Conservation (phyloP, 106 monocot species). For the Allium sativum region DNA sequence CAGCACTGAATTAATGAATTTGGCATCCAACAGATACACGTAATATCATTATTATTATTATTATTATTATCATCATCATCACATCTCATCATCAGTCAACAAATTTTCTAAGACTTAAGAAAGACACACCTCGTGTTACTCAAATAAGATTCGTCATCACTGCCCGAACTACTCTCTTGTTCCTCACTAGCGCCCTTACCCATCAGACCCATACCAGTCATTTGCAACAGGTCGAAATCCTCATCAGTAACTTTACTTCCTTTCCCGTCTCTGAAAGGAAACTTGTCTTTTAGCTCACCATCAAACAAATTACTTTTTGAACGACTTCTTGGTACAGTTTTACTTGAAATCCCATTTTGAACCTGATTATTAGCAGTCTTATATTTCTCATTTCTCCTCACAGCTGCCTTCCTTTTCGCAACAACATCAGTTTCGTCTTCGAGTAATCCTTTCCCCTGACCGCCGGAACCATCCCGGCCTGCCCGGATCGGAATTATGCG, state of each 20-base stretch:
- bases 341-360: too few species aligned
- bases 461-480: conserved; percentile 4
- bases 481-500: conserved; percentile 29
- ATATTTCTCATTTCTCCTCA: neutral
- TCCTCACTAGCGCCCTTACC: neutral
- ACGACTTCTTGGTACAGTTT: neutral
- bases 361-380: too few species aligned
- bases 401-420: conserved; percentile 33
- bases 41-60: neutral
- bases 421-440: conserved; percentile 93
- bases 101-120: neutral
- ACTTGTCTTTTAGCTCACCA: conserved; percentile 20
- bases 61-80: neutral
- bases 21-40: neutral
- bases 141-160: conserved; percentile 30
- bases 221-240: conserved; percentile 8
- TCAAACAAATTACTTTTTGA: conserved; percentile 7
- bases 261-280: conserved; percentile 24
- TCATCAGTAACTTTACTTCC: conserved; percentile 22
- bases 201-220: too few species aligned
- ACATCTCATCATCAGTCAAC: neutral
- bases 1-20: neutral
- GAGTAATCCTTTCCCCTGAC: conserved; percentile 51
- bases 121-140: conserved; percentile 37
- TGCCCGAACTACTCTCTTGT: neutral